These are phyloP conservation scores for Sporothrix brasiliensis DNA, from an alignment of 2,329 filamentous ascomycete species.

Conservation along the genomic window DNA sequence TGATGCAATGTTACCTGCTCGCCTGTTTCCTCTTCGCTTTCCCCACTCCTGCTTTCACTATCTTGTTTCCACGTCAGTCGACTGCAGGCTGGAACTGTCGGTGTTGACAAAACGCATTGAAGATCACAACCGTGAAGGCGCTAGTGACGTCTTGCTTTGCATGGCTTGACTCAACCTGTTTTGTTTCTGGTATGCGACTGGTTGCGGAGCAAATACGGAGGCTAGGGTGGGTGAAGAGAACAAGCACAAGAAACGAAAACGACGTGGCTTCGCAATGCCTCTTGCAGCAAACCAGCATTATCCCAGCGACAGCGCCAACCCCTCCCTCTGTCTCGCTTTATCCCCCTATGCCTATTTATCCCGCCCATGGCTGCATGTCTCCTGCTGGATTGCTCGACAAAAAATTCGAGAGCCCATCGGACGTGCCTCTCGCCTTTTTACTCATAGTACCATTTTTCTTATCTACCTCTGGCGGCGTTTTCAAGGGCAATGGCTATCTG, in stretches of 20 bases:
- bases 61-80: background rate
- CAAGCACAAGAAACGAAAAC: background rate
- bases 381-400: conserved; percentile 6
- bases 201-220: conserved; percentile 29
- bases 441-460: conserved; percentile 15
- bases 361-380: background rate
- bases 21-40: background rate
- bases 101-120: background rate
- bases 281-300: conserved; percentile 11
- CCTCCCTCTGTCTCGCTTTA: too few species aligned
- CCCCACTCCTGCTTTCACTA: background rate
- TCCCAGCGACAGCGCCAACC: conserved; percentile 1
- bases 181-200: conserved; percentile 29
- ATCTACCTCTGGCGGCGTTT: conserved; percentile 28
- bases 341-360: background rate
- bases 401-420: too few species aligned
- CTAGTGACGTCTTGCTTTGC: conserved; percentile 40
- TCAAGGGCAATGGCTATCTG: conserved; percentile 27
- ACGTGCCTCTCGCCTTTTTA: background rate
- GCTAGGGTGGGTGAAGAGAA: conserved; percentile 21
- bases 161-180: conserved; percentile 41
- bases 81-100: background rate
- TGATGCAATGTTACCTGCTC: conserved; percentile 10
- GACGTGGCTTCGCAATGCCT: background rate
- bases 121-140: conserved; percentile 32